Evolutionary conservation across 257 asterid genomes (phyloP).

Genomic region (Lantana camara): DNA sequence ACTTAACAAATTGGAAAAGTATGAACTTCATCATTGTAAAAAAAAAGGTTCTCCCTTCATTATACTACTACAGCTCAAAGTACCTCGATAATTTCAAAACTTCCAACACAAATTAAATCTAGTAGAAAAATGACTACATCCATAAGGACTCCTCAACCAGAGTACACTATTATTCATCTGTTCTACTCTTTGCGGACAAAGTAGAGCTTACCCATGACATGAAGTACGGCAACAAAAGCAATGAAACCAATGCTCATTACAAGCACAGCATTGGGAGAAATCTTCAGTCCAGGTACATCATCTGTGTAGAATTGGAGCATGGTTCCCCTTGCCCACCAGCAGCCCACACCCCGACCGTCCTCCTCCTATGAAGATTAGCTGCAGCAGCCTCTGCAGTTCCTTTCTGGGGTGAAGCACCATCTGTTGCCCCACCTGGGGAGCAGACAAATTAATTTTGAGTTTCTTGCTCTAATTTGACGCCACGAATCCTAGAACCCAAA

Average conservation of each 20-base stretch:
- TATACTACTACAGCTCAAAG: constrained; percentile 5
- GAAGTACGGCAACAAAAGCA: constrained; percentile 66
- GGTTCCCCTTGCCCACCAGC: constrained; percentile 62
- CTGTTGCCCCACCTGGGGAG: no score
- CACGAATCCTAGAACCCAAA: no score
- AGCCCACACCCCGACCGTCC: constrained; percentile 38
- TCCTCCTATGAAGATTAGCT: constrained; percentile 53
- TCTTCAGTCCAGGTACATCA: constrained; percentile 70
- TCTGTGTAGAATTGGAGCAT: constrained; percentile 74
- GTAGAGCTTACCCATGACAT: constrained; percentile 69
- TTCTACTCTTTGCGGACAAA: constrained; percentile 58
- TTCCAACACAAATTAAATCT: constrained; percentile 1
- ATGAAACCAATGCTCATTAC: constrained; percentile 76
- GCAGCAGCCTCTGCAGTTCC: constrained; percentile 70
- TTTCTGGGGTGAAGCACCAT: constrained; percentile 54
- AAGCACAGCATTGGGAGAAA: constrained; percentile 65
- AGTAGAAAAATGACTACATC: not conserved
- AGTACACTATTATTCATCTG: not conserved
- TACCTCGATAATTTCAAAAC: constrained; percentile 2
- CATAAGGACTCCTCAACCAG: not conserved
- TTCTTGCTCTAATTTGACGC: no score
- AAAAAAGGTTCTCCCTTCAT: not conserved
- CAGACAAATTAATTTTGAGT: no score
- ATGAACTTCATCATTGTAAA: constrained; percentile 11
- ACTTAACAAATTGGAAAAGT: not conserved